Conservation (phyloP, 495 filamentous ascomycete genomes). For the Haplographium delicatum region DNA sequence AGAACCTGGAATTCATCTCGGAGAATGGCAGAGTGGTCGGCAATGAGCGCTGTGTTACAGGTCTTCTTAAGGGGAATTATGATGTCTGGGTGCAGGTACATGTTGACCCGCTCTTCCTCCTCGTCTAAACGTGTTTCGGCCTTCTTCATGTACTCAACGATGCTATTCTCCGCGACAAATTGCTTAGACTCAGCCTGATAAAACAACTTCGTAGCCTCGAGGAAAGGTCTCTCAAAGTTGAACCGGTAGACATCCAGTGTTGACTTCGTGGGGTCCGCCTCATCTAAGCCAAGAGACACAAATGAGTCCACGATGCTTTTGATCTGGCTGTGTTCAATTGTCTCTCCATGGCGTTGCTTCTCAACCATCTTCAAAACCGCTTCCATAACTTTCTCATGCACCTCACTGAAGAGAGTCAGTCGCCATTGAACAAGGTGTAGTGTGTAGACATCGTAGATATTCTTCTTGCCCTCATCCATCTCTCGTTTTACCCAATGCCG, state of each 20-base stretch:
- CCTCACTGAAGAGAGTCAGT: slow-evolving; percentile 76
- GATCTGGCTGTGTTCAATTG: slow-evolving; percentile 93
- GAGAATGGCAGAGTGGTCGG: slow-evolving; percentile 73
- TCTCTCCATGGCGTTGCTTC: slow-evolving; percentile 96
- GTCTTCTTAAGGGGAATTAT: slow-evolving; percentile 74
- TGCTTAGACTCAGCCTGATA: slow-evolving; percentile 90
- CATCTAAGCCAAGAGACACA: slow-evolving; percentile 90
- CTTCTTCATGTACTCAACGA: slow-evolving; percentile 99
- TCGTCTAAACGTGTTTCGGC: slow-evolving; percentile 87
- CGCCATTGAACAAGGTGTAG: slow-evolving; percentile 94
- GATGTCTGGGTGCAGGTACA: slow-evolving; percentile 91
- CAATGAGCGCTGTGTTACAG: slow-evolving; percentile 85
- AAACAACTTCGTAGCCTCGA: slow-evolving; percentile 75
- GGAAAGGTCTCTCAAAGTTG: slow-evolving; percentile 89
- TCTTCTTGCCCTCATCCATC: slow-evolving; percentile 99
- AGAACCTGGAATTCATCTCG: slow-evolving; percentile 95
- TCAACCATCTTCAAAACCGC: slow-evolving; percentile 93
- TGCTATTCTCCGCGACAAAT: slow-evolving; percentile 94
- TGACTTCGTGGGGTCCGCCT: slow-evolving; percentile 85
- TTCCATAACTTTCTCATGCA: slow-evolving; percentile 86
- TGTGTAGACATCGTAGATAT: slow-evolving; percentile 96
- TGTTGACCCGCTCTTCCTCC: slow-evolving; percentile 87
- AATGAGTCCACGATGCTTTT: slow-evolving; percentile 97
- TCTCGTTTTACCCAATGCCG: slow-evolving; percentile 98
- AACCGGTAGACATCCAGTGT: slow-evolving; percentile 91